phyloP scores from a whole-genome alignment of 2,329 filamentous ascomycete genomes.

The Mariannaea elegans region DNA sequence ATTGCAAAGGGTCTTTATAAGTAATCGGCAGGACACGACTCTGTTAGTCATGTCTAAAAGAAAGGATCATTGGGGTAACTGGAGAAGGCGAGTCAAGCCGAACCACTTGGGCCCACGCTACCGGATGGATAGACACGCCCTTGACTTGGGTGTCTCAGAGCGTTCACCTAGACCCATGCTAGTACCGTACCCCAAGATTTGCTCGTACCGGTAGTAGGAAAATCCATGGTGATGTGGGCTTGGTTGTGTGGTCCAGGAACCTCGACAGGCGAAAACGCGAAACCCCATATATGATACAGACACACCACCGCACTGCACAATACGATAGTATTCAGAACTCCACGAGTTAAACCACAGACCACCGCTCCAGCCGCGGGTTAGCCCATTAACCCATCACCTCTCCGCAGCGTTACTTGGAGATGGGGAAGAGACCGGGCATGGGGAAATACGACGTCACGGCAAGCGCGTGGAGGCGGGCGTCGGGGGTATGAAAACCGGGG shows the following conservation, averaged over 20 bases:
- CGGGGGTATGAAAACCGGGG: constrained; percentile 31
- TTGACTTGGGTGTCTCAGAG: not conserved
- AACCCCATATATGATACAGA: constrained; percentile 5
- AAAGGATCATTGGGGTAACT: constrained; percentile 23
- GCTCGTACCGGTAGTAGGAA: not conserved
- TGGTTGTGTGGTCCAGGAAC: not conserved
- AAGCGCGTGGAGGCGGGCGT: constrained; percentile 16
- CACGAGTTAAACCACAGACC: not conserved
- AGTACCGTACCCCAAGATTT: constrained; percentile 11
- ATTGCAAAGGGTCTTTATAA: constrained; percentile 31
- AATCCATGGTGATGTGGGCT: too few species aligned
- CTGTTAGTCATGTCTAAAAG: constrained; percentile 5
- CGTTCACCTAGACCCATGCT: too few species aligned
- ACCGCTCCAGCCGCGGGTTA: constrained; percentile 23
- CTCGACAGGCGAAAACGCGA: not conserved
- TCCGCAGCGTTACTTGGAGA: constrained; percentile 22
- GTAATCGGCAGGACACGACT: constrained; percentile 3
- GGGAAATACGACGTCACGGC: constrained; percentile 40
- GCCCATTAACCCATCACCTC: constrained; percentile 9
- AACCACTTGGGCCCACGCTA: constrained; percentile 26
- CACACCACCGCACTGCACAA: not conserved
- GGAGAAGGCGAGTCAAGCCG: constrained; percentile 27
- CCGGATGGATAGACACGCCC: constrained; percentile 25
- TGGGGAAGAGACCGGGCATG: constrained; percentile 32
- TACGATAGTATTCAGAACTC: not conserved